Evolutionary conservation across 352 stramenopile species (phyloP), one percentile per base, ranked within the genome.

Genomic region (Phytopythium vexans): DNA sequence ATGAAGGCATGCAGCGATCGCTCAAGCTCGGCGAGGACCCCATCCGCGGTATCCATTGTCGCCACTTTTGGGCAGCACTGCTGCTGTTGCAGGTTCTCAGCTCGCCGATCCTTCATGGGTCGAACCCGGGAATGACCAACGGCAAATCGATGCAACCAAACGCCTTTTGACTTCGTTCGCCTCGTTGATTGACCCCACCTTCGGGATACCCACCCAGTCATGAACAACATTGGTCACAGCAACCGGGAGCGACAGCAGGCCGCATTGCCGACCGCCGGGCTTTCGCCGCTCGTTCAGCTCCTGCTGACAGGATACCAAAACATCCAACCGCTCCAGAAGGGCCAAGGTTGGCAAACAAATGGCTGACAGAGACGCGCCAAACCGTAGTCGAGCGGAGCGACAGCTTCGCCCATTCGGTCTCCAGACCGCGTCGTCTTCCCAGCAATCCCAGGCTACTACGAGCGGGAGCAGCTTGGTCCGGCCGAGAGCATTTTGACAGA

Each of bases 251-350:
- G 21, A 27, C 21, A 27, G 21, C 21, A 1, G 21, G 21, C 21
- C 21, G 21, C 35, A 16, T 11, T 35, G 21, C 49, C 38, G n/a
- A 49, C 41, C 42, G 44, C 59, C 12, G 54, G 52, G 32, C 52
- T 86, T 6, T 89, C 79, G 1, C 79, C 79, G n/a, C 70, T 88
- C 38, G 71, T 84, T 31, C 71, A 78, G 32, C 54, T 86, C 1
- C 50, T 87, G 36, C 77, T 76, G 2, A 87, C 70, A 3, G 79
- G 79, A 0, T 88, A 88, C 51, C 74, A 74, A 39, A 74, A 87
- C 45, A 73, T 89, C n/a, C 74, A 87, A 42, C 79, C 72, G 8
- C 77, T 89, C 60, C 76, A 85, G 33, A 81, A 77, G 31, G 79
- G 76, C 47, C 66, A 78, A 60, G 74, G 74, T 8, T 89, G 79